Evolutionary conservation across 257 asterid species (phyloP), one percentile per base, ranked within the genome.

Genomic region (Leptodermis oblonga): DNA sequence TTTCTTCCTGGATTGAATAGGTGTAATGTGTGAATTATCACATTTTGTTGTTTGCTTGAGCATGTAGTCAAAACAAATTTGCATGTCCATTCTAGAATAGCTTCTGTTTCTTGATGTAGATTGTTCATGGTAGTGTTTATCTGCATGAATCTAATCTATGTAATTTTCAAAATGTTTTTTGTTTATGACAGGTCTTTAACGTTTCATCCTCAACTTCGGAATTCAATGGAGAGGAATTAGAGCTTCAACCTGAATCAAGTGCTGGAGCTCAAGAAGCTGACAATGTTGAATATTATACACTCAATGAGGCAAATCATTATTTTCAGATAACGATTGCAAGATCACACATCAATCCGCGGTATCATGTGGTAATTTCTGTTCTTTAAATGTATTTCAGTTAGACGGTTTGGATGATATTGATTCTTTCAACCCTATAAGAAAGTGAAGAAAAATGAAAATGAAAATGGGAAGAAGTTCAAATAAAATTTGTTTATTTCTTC

Each of bases 221-320:
- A 10, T 4, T 37, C 18, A 23, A n/a, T 25, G 45, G 5, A 20
- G 56, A 72, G 36, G 18, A 26, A 31, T 5, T 61, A 26, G 48
- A 55, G 37, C 26, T 37, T 42, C 28, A 23, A 37, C n/a, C 66
- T 52, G 53, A 14, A 25, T 13, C 31, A 34, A 14, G 3, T 23
- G 15, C 60, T 20, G 45, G 31, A 58, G 17, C 60, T 25, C 43
- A 23, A 63, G 15, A 53, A 46, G 41, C 68, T 45, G 79, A 74
- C 31, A 68, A 62, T 3, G 77, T 64, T 31, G 76, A 39, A 7
- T 61, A 62, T 42, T 64, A 67, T 70, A 64, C 79, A 46, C 76
- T 85, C 62, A 65, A 82, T 2, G 78, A 69, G 65, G 69, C 68
- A 43, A 64, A 65, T 65, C 82, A 74, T 0, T 72, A 66, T 51